A percentile compares a stretch with the other conserved stretches of the same genome.
These are phyloP conservation scores for Lachnellula arida DNA, from an alignment of 2,329 filamentous ascomycete species.

Conservation along the genomic window DNA sequence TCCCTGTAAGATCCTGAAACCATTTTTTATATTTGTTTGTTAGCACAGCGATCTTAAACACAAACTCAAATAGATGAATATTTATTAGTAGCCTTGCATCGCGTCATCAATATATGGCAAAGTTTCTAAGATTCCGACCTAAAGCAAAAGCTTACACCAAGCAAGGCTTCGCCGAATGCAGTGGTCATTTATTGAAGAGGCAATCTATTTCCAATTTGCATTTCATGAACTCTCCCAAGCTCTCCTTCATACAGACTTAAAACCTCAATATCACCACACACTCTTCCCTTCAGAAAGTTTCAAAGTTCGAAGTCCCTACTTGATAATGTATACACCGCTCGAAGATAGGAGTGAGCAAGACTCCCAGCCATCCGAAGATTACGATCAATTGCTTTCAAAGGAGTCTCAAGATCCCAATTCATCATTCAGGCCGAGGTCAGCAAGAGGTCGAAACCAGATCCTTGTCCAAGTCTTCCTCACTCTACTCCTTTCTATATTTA, in stretches of 20 bases:
- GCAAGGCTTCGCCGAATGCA: too few relatives aligned
- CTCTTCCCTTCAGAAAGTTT: background rate
- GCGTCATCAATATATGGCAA: too few relatives aligned
- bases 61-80: too few relatives aligned
- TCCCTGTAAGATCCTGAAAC: too few relatives aligned
- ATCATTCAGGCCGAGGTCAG: background rate
- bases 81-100: too few relatives aligned
- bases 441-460: conserved; percentile 3
- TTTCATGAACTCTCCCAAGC: background rate
- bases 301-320: background rate
- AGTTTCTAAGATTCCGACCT: too few relatives aligned
- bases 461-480: conserved; percentile 9
- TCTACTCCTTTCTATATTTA: conserved; percentile 8
- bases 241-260: background rate
- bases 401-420: conserved; percentile 4
- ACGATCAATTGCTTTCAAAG: conserved; percentile 15
- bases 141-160: too few relatives aligned
- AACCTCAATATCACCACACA: background rate
- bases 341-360: conserved; percentile 16
- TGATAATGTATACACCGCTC: conserved; percentile 13
- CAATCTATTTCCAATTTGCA: too few relatives aligned
- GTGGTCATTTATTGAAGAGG: too few relatives aligned
- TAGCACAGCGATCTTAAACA: too few relatives aligned
- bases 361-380: conserved; percentile 15
- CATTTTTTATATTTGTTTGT: too few relatives aligned